Evolutionary conservation across 2,329 filamentous ascomycete genomes (phyloP).

Genomic region (Fusarium equiseti): DNA sequence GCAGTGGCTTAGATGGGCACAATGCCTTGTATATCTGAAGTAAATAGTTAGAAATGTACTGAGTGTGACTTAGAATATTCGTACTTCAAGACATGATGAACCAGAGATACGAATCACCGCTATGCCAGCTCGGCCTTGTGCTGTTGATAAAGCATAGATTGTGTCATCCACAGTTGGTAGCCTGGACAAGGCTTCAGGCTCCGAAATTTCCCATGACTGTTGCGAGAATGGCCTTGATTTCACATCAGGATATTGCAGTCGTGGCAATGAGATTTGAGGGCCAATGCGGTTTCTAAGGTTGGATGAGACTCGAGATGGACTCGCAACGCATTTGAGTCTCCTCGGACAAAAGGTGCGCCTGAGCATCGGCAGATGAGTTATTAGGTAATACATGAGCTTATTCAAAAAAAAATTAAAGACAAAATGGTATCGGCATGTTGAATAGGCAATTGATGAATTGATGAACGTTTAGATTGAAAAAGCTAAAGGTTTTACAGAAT

Average conservation of each 20-base stretch:
- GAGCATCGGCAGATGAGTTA: conserved; percentile 40
- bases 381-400: not conserved
- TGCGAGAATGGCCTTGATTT: conserved; percentile 23
- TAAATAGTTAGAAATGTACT: conserved; percentile 8
- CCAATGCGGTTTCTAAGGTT: not conserved
- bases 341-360: conserved; percentile 38
- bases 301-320: conserved; percentile 11
- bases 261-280: not conserved
- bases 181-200: conserved; percentile 3
- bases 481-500: conserved; percentile 13
- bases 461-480: not conserved
- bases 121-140: conserved; percentile 86
- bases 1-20: conserved; percentile 61
- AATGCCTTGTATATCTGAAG: conserved; percentile 63
- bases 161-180: conserved; percentile 64
- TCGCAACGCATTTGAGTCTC: conserved; percentile 33
- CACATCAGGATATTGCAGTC: not conserved
- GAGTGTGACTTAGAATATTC: conserved; percentile 13
- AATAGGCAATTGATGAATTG: not conserved
- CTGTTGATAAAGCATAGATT: conserved; percentile 93
- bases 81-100: conserved; percentile 75
- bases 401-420: not conserved
- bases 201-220: conserved; percentile 13
- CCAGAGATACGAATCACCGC: conserved; percentile 91
- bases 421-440: not conserved